Conservation (phyloP, 164 flowering plant genomes). For the Berberis vulgaris region DNA sequence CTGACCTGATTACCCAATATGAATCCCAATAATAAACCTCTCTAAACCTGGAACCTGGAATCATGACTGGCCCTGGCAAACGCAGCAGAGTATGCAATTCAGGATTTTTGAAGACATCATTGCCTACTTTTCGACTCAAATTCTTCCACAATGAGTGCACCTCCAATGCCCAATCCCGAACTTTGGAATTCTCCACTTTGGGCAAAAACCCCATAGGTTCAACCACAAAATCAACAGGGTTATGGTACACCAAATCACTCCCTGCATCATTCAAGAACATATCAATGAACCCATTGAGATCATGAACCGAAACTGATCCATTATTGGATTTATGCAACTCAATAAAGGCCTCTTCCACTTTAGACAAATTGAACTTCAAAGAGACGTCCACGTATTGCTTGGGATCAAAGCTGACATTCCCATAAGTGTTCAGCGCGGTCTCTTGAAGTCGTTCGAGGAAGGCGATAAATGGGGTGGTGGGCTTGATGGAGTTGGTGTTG, state of each 20-base stretch:
- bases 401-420: constrained; percentile 50
- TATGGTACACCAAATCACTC: constrained; percentile 45
- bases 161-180: constrained; percentile 76
- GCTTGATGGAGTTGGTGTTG: not conserved
- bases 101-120: constrained; percentile 28
- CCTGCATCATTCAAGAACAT: constrained; percentile 51
- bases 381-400: constrained; percentile 69
- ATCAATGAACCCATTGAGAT: constrained; percentile 34
- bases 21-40: constrained; percentile 99
- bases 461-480: constrained; percentile 39
- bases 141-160: constrained; percentile 84
- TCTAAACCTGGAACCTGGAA: constrained; percentile 81
- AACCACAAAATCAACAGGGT: constrained; percentile 53
- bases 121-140: constrained; percentile 62
- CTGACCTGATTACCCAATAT: constrained; percentile 84
- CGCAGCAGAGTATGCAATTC: constrained; percentile 70
- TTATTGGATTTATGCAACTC: constrained; percentile 25
- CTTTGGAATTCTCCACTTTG: constrained; percentile 37
- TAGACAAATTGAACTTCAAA: constrained; percentile 35
- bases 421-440: constrained; percentile 45
- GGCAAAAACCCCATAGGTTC: constrained; percentile 70
- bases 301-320: constrained; percentile 31
- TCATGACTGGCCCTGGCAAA: constrained; percentile 39
- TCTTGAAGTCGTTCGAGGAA: constrained; percentile 59
- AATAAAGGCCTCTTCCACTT: constrained; percentile 36